Evolutionary conservation across 1,139 yeast species (phyloP), one percentile per base, ranked within the genome.

Genomic region (Spathaspora sp.): DNA sequence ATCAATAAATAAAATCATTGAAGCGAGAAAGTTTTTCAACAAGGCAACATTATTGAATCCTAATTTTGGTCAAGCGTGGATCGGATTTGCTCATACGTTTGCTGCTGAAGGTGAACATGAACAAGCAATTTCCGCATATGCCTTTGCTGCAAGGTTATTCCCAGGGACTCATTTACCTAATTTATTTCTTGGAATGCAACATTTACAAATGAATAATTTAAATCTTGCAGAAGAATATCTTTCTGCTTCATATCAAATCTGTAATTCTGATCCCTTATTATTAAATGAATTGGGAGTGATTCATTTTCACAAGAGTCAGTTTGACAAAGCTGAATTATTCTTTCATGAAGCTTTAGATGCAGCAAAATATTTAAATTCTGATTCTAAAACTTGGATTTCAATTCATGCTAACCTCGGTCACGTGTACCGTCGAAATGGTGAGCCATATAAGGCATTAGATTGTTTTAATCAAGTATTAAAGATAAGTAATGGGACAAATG

Each of bases 61-160:
- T 1, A 88, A 86, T 55, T 90, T 89, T 68, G 96, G 96, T 0
- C 95, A 89, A 46, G 97, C 98, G 1, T 95, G 99, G 99, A 84
- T 95, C 42, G 99, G 98, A 1, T 95, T 95, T 71, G 98, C 98
- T 1, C 98, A 93, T 61, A 91, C 99, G 0, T 95, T 90, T 76
- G 97, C 97, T 0, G 86, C 89, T 1, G 99, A 95, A 63, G 96
- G 97, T 8, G 99, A 95, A 65, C 98, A 95, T 59, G 99, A 95
- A 63, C 99, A 95, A 64, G 99, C 99, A 1, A 86, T 93, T 17
- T 86, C 97, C 49, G 99, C 99, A 0, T 95, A 91, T 66, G 93
- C 98, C 1, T 91, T 96, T 31, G 98, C 98, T 0, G 91, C 97
- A 0, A 72, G 97, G 49, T 74, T 91, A 43, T 95, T 93, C 59